A percentile compares a stretch with the other conserved stretches of the same genome.
Conservation (phyloP, 2,329 filamentous ascomycete genomes). For the Rosellinia necatrix region DNA sequence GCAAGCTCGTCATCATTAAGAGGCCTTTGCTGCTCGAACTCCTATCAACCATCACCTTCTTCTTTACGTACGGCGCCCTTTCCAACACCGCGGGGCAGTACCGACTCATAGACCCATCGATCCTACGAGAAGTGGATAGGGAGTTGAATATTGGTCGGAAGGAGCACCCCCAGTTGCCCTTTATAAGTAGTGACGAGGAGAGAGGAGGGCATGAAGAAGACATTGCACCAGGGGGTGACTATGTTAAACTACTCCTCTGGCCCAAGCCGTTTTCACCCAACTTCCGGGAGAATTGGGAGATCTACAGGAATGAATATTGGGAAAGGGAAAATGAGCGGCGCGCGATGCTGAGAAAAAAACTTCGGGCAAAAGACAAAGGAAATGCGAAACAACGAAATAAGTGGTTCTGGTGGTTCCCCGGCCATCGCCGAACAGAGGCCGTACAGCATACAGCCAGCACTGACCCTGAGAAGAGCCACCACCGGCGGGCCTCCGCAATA, state of each 20-base stretch:
- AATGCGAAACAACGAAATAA: conserved; percentile 70
- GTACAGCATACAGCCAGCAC: conserved; percentile 18
- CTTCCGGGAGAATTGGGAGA: conserved; percentile 96
- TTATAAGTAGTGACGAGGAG: conserved; percentile 59
- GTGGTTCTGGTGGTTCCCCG: conserved; percentile 87
- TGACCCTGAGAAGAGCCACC: conserved; percentile 45
- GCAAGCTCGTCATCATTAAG: conserved; percentile 89
- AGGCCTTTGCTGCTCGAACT: conserved; percentile 81
- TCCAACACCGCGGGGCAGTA: conserved; percentile 73
- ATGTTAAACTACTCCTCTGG: conserved; percentile 85
- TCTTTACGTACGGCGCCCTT: conserved; percentile 76
- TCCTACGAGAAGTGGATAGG: conserved; percentile 64
- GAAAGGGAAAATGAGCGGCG: conserved; percentile 93
- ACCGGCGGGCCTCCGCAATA: conserved; percentile 49
- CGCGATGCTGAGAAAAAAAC: conserved; percentile 69
- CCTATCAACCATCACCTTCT: conserved; percentile 72
- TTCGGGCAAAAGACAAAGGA: conserved; percentile 70
- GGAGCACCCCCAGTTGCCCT: conserved; percentile 47
- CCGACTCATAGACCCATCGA: conserved; percentile 72
- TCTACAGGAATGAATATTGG: conserved; percentile 95
- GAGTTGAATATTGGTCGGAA: conserved; percentile 55
- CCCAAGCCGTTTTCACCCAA: conserved; percentile 94
- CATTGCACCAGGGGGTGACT: conserved; percentile 85
- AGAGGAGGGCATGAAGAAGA: conserved; percentile 82
- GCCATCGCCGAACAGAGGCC: conserved; percentile 60